Conservation (phyloP, 2,329 filamentous ascomycete genomes). For the Didymella glomerata region DNA sequence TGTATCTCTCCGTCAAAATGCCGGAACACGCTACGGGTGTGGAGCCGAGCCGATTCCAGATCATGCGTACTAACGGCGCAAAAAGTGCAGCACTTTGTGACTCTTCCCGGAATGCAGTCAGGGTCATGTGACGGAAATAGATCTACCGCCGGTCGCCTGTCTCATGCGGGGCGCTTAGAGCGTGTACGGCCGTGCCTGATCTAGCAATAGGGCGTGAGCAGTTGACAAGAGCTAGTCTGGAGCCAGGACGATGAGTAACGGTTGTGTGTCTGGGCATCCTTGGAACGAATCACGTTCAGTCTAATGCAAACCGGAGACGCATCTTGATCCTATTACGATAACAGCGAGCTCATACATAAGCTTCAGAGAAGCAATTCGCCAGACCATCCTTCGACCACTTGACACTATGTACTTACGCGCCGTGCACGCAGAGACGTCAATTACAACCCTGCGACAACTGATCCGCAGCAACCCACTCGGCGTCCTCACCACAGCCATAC, state of each 20-base stretch:
- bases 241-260: not conserved
- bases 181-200: slow-evolving; percentile 1
- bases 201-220: slow-evolving; percentile 6
- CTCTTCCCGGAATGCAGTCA: not conserved
- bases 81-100: not conserved
- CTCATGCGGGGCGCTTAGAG: slow-evolving; percentile 7
- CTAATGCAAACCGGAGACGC: not conserved
- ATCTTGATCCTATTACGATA: not conserved
- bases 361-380: not conserved
- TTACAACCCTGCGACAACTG: slow-evolving; percentile 62
- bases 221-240: slow-evolving; percentile 1
- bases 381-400: not conserved
- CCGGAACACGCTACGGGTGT: not conserved
- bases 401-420: slow-evolving; percentile 63
- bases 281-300: not conserved
- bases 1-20: not conserved
- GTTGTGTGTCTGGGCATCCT: not conserved
- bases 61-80: not conserved
- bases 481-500: slow-evolving; percentile 68
- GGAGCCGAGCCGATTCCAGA: not conserved
- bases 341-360: not conserved
- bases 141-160: not conserved
- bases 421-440: slow-evolving; percentile 57
- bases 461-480: slow-evolving; percentile 67
- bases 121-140: not conserved